Evolutionary conservation across 2,329 filamentous ascomycete species (phyloP).

Genomic region (Pseudogymnoascus destructans): DNA sequence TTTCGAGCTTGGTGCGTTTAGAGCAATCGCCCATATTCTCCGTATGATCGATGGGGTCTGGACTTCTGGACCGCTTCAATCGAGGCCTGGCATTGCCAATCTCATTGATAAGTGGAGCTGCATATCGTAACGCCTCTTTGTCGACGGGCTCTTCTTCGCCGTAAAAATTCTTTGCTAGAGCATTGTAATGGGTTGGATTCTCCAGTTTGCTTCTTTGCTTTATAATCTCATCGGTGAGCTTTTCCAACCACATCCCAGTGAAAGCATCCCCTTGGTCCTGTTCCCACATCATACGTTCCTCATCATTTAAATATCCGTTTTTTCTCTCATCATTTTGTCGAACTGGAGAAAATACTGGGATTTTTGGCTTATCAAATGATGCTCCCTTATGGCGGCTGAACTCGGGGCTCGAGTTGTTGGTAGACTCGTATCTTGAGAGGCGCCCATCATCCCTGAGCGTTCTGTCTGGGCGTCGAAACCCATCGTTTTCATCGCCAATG

Average conservation of each 20-base stretch:
- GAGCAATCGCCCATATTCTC: neutral
- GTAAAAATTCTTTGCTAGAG: neutral
- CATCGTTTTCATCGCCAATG: neutral
- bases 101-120: neutral
- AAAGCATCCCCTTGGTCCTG: neutral
- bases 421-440: neutral
- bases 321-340: neutral
- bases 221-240: neutral
- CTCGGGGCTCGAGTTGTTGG: neutral
- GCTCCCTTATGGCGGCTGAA: neutral
- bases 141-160: neutral
- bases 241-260: neutral
- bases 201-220: neutral
- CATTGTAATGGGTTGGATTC: neutral
- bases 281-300: neutral
- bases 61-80: neutral
- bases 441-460: neutral
- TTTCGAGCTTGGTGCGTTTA: neutral
- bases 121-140: neutral
- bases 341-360: neutral
- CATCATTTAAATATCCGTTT: neutral
- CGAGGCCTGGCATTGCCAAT: neutral
- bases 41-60: neutral
- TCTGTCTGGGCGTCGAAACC: neutral
- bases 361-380: neutral